Evolutionary conservation across 2,329 filamentous ascomycete genomes (phyloP), one percentile per base, ranked within the genome.

Genomic region (Fonsecaea multimorphosa): DNA sequence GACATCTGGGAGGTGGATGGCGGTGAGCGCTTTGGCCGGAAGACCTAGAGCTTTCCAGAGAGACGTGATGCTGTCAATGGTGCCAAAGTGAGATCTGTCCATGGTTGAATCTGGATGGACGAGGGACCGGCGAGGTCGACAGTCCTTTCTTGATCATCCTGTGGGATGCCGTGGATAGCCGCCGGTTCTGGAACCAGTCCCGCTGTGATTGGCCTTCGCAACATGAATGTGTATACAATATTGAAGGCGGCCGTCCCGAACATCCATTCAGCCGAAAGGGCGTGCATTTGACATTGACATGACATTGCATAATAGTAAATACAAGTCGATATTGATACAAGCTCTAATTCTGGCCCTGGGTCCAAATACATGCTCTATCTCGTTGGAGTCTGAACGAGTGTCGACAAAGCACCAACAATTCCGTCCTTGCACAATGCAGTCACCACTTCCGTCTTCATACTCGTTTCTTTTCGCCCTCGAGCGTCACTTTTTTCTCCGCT

Each of bases 11-110:
- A 61, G 34, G 32, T 22, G 24, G 34, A 55, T 5, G 32, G 58
- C 32, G n/a, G 56, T 19, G 2, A 72, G 69, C 0, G 71, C 29
- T 31, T 61, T 46, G 4, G 38, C 34, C 0, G 72, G 71, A 16
- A 73, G 67, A 4, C 59, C 66, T 11, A 73, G 61, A 8, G 44
- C 56, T 5, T 61, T 61, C 71, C 71, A 73, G 32, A 73, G 46
- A 53, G 72, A 58, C 6, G 58, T 57, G 44, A 73, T 55, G 49
- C 67, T 58, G 51, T 61, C 58, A 32, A 55, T 29, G 32, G 58
- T 55, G n/a, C 49, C 16, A 19, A 61, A 61, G 14, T 22, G 44
- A 12, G 24, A 19, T 31, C 58, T 54, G 36, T 61, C 46, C 58
- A 49, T 49, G 4, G 44, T n/a, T 7, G 2, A 12, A 38, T 14